phyloP scores from a whole-genome alignment of 2,329 filamentous ascomycete species.

The Cercospora citrullina region DNA sequence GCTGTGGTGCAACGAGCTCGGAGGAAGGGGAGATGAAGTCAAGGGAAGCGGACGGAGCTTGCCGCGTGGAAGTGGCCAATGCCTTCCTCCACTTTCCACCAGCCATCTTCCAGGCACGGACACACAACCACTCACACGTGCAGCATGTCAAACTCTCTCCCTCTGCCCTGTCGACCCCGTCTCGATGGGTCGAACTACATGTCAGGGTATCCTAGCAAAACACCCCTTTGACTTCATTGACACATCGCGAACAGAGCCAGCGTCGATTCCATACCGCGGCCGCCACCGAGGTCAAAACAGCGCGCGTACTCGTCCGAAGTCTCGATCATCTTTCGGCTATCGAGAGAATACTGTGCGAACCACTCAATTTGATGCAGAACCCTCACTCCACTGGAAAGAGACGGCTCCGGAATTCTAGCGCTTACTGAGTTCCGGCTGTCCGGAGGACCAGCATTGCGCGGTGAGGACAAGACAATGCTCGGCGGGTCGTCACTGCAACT shows the following conservation, averaged over 20 bases:
- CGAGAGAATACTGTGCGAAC: background rate
- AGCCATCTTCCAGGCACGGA: background rate
- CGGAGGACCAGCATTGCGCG: background rate
- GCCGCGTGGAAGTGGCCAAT: background rate
- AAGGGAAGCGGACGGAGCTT: background rate
- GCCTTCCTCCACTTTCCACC: background rate
- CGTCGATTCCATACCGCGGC: background rate
- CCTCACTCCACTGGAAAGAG: background rate
- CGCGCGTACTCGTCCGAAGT: background rate
- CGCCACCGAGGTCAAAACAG: background rate
- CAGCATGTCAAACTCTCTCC: background rate
- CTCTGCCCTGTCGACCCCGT: background rate
- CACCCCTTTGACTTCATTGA: background rate
- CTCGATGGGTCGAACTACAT: background rate
- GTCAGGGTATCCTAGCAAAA: background rate
- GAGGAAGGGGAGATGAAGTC: conserved; percentile 3
- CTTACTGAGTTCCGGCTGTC: background rate
- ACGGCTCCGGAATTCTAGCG: background rate
- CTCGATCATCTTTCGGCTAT: background rate
- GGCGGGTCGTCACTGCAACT: background rate
- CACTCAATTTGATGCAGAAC: background rate
- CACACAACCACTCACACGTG: background rate
- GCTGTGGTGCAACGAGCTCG: background rate
- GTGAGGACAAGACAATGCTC: background rate
- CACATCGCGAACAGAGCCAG: background rate